Evolutionary conservation across 2,329 filamentous ascomycete species (phyloP), one percentile per base, ranked within the genome.

Genomic region (Pseudocercospora ulei): DNA sequence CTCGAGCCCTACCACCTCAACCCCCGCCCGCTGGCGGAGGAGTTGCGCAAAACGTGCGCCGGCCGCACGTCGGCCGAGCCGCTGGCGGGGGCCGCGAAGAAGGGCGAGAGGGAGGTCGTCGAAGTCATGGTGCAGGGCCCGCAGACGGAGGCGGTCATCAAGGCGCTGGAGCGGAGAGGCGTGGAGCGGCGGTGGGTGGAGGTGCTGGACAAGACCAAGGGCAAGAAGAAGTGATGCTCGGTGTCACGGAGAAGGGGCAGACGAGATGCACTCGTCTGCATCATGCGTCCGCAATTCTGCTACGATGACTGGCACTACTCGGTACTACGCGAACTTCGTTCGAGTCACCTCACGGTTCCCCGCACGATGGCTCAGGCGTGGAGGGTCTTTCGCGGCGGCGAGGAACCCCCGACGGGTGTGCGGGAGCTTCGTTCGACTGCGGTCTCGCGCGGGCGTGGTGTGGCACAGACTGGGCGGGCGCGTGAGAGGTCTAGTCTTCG

Each of bases 101-200:
- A 76, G 49, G 72, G 71, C 2, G 71, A 75, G 46, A 73, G 70
- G 49, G 74, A 75, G 0, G 63, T 78, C 2, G 72, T 80, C 70
- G 78, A 81, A 56, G 70, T 82, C 12, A 66, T 79, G 61, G 69
- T 81, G 3, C 78, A 82, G 52, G 78, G 78, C 1, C 75, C 77
- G 43, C 77, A 81, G 61, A 71, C 69, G 40, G 71, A 73, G 44
- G 71, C 70, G 9, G 65, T 81, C 11, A 62, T 76, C 30, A 73
- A 71, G 50, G 73, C 75, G 17, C 56, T 82, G 49, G 68, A 68
- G 43, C 70, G 67, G 54, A 66, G 75, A 43, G 78, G 78, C 0
- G 63, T 82, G 3, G 67, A 67, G 40, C 63, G 60, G 41, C 67
- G 70, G 44, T 80, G 75, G 73, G 64, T 81, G 17, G 72, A 77